A percentile compares a stretch with the other conserved stretches of the same genome.
Conservation (phyloP, 2,329 filamentous ascomycete species). For the Sporothrix variecibatus region DNA sequence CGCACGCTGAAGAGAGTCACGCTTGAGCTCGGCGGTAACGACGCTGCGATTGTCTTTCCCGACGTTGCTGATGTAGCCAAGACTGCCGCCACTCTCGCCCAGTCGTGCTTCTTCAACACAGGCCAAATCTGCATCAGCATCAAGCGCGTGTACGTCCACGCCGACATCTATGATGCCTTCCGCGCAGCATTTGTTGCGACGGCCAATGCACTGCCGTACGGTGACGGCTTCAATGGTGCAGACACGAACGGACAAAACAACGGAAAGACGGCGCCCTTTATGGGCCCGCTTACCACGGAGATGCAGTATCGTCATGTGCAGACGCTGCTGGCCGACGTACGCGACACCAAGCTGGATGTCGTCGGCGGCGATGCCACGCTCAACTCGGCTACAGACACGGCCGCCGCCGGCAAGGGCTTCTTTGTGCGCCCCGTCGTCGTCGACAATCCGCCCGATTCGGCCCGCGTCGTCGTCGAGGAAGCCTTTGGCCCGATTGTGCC, state of each 20-base stretch:
- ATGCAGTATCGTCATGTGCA: conserved; percentile 61
- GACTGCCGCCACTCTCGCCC: conserved; percentile 35
- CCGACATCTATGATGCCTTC: conserved; percentile 52
- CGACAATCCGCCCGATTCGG: conserved; percentile 58
- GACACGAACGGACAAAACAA: background rate
- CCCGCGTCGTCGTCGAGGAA: conserved; percentile 55
- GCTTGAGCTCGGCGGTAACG: conserved; percentile 53
- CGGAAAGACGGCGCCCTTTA: conserved; percentile 41
- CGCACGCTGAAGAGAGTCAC: conserved; percentile 62
- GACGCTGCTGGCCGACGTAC: conserved; percentile 51
- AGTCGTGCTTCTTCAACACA: conserved; percentile 12
- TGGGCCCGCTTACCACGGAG: conserved; percentile 60
- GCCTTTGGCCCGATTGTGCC: conserved; percentile 50
- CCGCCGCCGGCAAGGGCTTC: conserved; percentile 47
- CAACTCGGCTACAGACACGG: conserved; percentile 28
- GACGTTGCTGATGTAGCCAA: conserved; percentile 47
- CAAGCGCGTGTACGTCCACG: conserved; percentile 56
- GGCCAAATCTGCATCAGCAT: conserved; percentile 52
- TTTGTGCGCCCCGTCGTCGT: conserved; percentile 61
- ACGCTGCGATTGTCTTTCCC: conserved; percentile 46
- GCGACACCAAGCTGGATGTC: conserved; percentile 48
- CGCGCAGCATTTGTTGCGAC: conserved; percentile 48
- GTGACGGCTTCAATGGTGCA: conserved; percentile 41
- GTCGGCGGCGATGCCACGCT: conserved; percentile 21
- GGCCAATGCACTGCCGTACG: conserved; percentile 45